Evolutionary conservation across 345 rosid species (phyloP).

Genomic region (Geranium rotundifolium): DNA sequence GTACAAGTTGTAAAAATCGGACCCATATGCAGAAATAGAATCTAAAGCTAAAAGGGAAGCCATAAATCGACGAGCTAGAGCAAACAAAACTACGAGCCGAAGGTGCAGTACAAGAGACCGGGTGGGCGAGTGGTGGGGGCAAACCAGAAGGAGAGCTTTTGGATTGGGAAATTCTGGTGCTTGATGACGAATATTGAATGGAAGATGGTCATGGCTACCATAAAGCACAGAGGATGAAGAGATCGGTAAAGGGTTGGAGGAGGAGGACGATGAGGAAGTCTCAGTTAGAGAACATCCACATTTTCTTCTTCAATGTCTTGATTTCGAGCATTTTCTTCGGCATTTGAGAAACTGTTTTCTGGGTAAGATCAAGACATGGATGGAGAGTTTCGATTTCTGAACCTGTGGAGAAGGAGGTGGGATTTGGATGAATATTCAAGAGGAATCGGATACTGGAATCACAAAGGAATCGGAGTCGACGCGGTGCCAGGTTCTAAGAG

Average conservation of each 20-base stretch:
- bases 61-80: conserved; percentile 15
- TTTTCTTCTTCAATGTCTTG: conserved; percentile 33
- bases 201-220: conserved; percentile 32
- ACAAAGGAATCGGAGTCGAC: too few relatives aligned
- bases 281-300: conserved; percentile 31
- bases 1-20: conserved; percentile 9
- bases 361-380: too few relatives aligned
- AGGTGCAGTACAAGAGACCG: conserved; percentile 21
- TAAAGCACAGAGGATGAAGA: conserved; percentile 11
- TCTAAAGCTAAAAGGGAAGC: conserved; percentile 22
- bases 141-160: conserved; percentile 61
- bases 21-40: conserved; percentile 24
- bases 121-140: conserved; percentile 70
- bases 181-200: conserved; percentile 17
- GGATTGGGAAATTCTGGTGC: conserved; percentile 42
- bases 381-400: too few relatives aligned
- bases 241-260: not conserved
- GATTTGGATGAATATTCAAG: too few relatives aligned
- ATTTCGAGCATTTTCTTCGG: conserved; percentile 15
- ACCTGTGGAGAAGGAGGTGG: too few relatives aligned
- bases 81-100: conserved; percentile 11
- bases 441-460: not conserved
- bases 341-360: too few relatives aligned
- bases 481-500: too few relatives aligned
- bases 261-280: not conserved